Evolutionary conservation across 164 flowering plant genomes (phyloP).

Genomic region (Chloranthus sessilifolius): DNA sequence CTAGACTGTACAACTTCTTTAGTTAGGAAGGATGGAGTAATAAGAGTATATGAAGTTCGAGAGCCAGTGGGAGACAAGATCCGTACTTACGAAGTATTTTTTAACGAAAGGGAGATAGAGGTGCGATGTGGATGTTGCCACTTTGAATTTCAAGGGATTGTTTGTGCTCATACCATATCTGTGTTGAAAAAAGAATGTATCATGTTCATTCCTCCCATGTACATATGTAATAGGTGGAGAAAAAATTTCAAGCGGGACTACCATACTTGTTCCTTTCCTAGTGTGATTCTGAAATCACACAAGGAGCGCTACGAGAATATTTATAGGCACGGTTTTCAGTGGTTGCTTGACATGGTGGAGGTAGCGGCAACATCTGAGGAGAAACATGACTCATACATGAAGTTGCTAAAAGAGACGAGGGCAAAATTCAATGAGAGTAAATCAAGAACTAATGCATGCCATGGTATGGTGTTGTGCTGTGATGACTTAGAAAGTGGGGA

Average conservation of each 20-base stretch:
- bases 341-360: too few relatives aligned
- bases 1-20: conserved; percentile 10
- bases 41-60: conserved; percentile 22
- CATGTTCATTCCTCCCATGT: conserved; percentile 52
- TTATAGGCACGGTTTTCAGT: too few relatives aligned
- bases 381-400: too few relatives aligned
- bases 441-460: too few relatives aligned
- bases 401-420: too few relatives aligned
- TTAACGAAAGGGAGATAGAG: conserved; percentile 40
- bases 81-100: conserved; percentile 45
- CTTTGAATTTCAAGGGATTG: conserved; percentile 48
- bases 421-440: too few relatives aligned
- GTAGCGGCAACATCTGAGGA: too few relatives aligned
- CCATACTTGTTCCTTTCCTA: too few relatives aligned
- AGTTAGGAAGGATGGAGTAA: conserved; percentile 2
- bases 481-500: too few relatives aligned
- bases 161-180: conserved; percentile 53
- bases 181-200: conserved; percentile 40
- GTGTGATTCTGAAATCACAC: too few relatives aligned
- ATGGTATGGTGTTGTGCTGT: too few relatives aligned
- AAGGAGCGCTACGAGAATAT: too few relatives aligned
- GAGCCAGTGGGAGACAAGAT: conserved; percentile 29
- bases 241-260: conserved; percentile 56
- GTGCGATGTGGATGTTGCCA: conserved; percentile 54
- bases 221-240: conserved; percentile 57